Evolutionary conservation across 1,284 basidiomycete species (phyloP).

Genomic region (Cryptococcus sp.): DNA sequence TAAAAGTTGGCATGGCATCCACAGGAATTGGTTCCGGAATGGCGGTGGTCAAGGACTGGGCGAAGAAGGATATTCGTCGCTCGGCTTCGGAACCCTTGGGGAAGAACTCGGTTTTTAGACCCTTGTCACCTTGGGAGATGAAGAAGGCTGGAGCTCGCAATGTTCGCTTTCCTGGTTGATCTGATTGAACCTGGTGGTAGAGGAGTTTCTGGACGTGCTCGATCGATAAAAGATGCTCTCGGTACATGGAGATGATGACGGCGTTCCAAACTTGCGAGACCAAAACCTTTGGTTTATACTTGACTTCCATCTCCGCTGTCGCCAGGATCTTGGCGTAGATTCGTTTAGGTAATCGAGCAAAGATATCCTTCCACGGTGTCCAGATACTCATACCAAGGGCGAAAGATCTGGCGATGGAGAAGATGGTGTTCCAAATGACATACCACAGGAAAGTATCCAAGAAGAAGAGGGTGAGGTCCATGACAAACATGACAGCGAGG

Average conservation of each 20-base stretch:
- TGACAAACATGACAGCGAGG: slow-evolving; percentile 90
- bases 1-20: slow-evolving; percentile 96
- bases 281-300: slow-evolving; percentile 95
- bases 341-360: slow-evolving; percentile 83
- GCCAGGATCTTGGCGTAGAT: slow-evolving; percentile 91
- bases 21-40: slow-evolving; percentile 86
- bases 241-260: slow-evolving; percentile 98
- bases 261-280: slow-evolving; percentile 98
- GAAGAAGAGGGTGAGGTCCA: slow-evolving; percentile 93
- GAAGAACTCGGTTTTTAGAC: slow-evolving; percentile 86
- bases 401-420: slow-evolving; percentile 86
- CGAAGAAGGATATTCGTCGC: slow-evolving; percentile 92
- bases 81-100: slow-evolving; percentile 86
- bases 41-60: slow-evolving; percentile 83
- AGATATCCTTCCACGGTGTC: slow-evolving; percentile 97
- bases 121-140: slow-evolving; percentile 80
- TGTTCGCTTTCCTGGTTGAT: slow-evolving; percentile 75
- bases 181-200: slow-evolving; percentile 87
- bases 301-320: slow-evolving; percentile 87
- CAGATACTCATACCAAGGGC: slow-evolving; percentile 85
- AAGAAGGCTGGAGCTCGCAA: slow-evolving; percentile 91
- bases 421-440: slow-evolving; percentile 90
- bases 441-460: slow-evolving; percentile 96
- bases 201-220: slow-evolving; percentile 91
- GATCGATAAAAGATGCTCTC: slow-evolving; percentile 91